Conservation (phyloP, 805 yeast genomes). For the Candida berthetii region DNA sequence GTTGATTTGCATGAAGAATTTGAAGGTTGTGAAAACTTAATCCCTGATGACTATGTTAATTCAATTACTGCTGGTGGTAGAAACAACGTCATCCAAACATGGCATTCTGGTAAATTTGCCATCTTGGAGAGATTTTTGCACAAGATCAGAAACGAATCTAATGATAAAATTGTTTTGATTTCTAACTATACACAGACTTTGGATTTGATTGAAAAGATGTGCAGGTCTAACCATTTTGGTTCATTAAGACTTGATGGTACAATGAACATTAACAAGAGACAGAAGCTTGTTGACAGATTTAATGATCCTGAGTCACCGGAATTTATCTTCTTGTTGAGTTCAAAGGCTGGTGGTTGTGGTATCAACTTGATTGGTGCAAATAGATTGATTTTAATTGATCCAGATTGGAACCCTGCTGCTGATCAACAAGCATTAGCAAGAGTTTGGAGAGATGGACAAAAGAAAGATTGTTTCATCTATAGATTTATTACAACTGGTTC, state of each 20-base stretch:
- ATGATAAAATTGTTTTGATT: slow-evolving; percentile 91
- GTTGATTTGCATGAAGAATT: slow-evolving; percentile 71
- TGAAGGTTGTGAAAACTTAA: slow-evolving; percentile 55
- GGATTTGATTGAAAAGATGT: slow-evolving; percentile 83
- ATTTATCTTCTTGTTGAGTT: slow-evolving; percentile 81
- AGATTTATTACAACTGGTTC: slow-evolving; percentile 92
- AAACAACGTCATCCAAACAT: slow-evolving; percentile 65
- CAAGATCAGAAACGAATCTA: slow-evolving; percentile 71
- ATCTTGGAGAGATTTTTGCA: slow-evolving; percentile 80
- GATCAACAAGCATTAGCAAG: slow-evolving; percentile 97
- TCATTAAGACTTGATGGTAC: slow-evolving; percentile 85
- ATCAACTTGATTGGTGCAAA: slow-evolving; percentile 96
- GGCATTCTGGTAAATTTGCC: slow-evolving; percentile 82
- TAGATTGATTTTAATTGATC: slow-evolving; percentile 78
- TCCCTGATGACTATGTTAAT: slow-evolving; percentile 70
- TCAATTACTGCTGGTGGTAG: slow-evolving; percentile 44
- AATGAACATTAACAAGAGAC: slow-evolving; percentile 86
- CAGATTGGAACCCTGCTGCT: slow-evolving; percentile 98
- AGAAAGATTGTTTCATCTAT: slow-evolving; percentile 92
- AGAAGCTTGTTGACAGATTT: slow-evolving; percentile 84
- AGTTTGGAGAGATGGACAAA: slow-evolving; percentile 99
- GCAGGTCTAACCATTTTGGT: slow-evolving; percentile 72
- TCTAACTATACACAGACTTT: slow-evolving; percentile 94
- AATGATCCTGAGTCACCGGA: slow-evolving; percentile 87
- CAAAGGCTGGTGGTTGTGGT: slow-evolving; percentile 99